These are phyloP conservation scores for Chlamydomonas schloesseri DNA, from an alignment of 139 green algal genomes.

Conservation along the genomic window DNA sequence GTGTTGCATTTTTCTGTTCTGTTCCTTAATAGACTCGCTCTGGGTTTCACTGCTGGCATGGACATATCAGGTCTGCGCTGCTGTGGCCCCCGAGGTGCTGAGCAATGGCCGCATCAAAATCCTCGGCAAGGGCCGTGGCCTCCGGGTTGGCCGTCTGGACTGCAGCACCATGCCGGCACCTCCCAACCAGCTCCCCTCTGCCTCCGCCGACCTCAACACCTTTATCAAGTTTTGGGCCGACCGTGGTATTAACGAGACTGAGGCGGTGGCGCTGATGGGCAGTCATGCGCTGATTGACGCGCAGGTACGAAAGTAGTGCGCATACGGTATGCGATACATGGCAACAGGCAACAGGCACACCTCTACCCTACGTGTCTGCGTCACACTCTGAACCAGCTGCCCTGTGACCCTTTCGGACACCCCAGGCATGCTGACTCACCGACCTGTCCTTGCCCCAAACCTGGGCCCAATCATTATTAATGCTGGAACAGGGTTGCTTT, in stretches of 20 bases:
- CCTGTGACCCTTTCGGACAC: no score
- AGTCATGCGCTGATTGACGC: not conserved
- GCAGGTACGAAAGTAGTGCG: no score
- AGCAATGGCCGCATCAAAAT: not conserved
- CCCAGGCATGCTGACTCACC: no score
- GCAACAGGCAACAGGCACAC: no score
- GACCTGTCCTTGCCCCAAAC: no score
- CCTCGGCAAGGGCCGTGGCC: not conserved
- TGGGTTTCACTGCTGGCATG: no score
- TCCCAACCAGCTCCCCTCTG: not conserved
- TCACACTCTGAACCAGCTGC: no score
- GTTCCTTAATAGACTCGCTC: no score
- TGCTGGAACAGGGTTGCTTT: constrained; percentile 26
- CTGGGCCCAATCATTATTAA: no score
- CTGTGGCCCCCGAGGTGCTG: not conserved
- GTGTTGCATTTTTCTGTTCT: no score
- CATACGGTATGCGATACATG: no score
- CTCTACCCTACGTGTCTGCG: no score
- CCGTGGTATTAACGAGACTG: not conserved
- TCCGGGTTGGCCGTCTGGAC: not conserved
- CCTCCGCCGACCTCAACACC: not conserved
- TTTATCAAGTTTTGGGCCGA: not conserved
- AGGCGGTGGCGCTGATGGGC: constrained; percentile 15
- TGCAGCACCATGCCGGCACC: not conserved
- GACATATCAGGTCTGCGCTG: constrained; percentile 17